A percentile compares a stretch with the other conserved stretches of the same genome.
Conservation (phyloP, 441 rosid genomes). For the Isatis lusitanica region DNA sequence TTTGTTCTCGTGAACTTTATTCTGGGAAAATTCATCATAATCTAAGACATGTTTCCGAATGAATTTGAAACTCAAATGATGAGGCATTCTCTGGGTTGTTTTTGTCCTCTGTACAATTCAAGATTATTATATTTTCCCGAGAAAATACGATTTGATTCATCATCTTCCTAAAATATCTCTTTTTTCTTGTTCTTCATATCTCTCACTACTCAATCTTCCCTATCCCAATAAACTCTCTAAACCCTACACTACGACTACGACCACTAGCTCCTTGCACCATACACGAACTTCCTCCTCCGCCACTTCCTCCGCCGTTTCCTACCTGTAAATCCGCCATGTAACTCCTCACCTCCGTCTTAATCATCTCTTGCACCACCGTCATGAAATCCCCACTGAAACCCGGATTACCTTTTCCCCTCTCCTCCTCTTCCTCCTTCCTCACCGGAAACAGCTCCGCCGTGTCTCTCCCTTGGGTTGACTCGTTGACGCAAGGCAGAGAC, state of each 20-base stretch:
- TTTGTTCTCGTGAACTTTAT: no score
- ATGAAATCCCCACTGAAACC: slow-evolving; percentile 36
- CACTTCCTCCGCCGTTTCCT: slow-evolving; percentile 9
- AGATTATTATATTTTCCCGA: not conserved
- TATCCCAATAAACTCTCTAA: slow-evolving; percentile 31
- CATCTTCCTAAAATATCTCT: not conserved
- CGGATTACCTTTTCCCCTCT: not conserved
- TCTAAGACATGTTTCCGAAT: no score
- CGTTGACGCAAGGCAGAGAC: slow-evolving; percentile 33
- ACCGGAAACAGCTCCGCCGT: slow-evolving; percentile 24
- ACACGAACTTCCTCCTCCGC: slow-evolving; percentile 24
- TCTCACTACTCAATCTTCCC: slow-evolving; percentile 34
- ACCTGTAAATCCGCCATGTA: slow-evolving; percentile 36
- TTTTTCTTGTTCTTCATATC: not conserved
- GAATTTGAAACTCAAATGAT: not conserved
- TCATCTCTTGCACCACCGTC: slow-evolving; percentile 47
- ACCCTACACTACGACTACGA: slow-evolving; percentile 22
- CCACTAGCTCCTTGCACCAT: slow-evolving; percentile 27
- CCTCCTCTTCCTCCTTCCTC: not conserved
- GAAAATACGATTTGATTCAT: slow-evolving; percentile 17
- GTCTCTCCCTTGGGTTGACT: not conserved
- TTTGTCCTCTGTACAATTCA: not conserved
- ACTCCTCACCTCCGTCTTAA: slow-evolving; percentile 45
- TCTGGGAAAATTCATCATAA: no score
- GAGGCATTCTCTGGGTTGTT: no score